phyloP scores from a whole-genome alignment of 176 grass and related monocot species.

The Aegilops umbellulata region DNA sequence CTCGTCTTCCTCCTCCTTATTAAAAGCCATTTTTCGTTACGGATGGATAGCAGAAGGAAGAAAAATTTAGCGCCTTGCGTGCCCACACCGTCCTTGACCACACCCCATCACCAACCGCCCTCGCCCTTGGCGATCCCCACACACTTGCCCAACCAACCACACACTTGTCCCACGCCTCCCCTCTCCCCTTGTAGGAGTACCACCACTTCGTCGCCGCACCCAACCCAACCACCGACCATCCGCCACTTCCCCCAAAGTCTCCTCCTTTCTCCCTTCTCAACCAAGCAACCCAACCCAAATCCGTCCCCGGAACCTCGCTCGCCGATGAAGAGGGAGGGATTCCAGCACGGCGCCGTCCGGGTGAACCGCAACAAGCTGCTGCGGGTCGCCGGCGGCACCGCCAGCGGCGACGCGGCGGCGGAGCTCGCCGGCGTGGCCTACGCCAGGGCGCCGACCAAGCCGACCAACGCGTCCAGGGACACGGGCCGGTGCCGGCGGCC shows the following conservation, averaged over 20 bases:
- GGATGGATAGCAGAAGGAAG: not conserved
- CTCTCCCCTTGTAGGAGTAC: not conserved
- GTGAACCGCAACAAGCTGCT: slow-evolving; percentile 40
- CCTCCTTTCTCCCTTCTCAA: not conserved
- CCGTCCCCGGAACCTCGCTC: no score
- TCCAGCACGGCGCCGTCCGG: slow-evolving; percentile 62
- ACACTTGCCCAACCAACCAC: slow-evolving; percentile 28
- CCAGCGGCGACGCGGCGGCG: not conserved
- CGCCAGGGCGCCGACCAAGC: slow-evolving; percentile 27
- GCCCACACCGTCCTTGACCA: slow-evolving; percentile 36
- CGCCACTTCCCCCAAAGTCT: not conserved
- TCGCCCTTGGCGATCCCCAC: slow-evolving; percentile 32
- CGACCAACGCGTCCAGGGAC: slow-evolving; percentile 42
- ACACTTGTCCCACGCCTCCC: not conserved
- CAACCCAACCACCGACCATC: slow-evolving; percentile 23
- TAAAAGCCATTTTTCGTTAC: not conserved
- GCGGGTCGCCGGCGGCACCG: not conserved
- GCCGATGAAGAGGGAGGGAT: slow-evolving; percentile 78
- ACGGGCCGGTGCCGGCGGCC: slow-evolving; percentile 61
- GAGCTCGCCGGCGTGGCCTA: not conserved
- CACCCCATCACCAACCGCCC: not conserved
- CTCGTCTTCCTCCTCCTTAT: no score
- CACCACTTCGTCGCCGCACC: not conserved
- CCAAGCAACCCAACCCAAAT: not conserved
- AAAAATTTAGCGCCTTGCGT: not conserved